These are phyloP conservation scores for Pythium sp. DNA, from an alignment of 352 stramenopile species.

Conservation along the genomic window DNA sequence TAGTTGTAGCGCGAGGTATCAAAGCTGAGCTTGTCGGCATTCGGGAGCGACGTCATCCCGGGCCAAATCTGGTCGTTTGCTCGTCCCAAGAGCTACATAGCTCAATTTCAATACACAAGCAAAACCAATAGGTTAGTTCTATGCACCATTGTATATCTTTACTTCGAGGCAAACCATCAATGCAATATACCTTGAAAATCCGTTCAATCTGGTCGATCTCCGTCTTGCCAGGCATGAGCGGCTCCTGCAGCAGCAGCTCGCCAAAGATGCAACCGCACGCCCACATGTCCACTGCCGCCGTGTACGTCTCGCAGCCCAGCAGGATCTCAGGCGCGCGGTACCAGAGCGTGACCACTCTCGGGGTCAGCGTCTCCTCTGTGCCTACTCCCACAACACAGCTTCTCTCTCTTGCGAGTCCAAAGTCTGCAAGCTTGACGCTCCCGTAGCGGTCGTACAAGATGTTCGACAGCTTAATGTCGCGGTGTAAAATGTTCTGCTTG, in stretches of 20 bases:
- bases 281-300: slow-evolving; percentile 91
- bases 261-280: slow-evolving; percentile 61
- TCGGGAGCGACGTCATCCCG: slow-evolving; percentile 38
- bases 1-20: slow-evolving; percentile 32
- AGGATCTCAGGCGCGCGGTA: slow-evolving; percentile 93
- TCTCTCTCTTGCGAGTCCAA: slow-evolving; percentile 49
- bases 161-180: background rate
- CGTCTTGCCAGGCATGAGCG: slow-evolving; percentile 57
- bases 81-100: slow-evolving; percentile 46
- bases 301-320: slow-evolving; percentile 84
- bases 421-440: slow-evolving; percentile 63
- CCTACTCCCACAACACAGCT: slow-evolving; percentile 51
- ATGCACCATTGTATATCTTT: background rate
- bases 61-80: slow-evolving; percentile 63
- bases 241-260: slow-evolving; percentile 53
- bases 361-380: slow-evolving; percentile 32
- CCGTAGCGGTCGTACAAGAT: slow-evolving; percentile 89
- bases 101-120: background rate
- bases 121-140: background rate
- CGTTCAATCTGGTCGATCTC: slow-evolving; percentile 64
- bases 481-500: slow-evolving; percentile 77
- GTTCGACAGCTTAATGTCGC: slow-evolving; percentile 95
- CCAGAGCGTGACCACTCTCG: slow-evolving; percentile 94
- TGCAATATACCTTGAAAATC: slow-evolving; percentile 54
- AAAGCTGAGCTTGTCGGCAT: slow-evolving; percentile 36